Evolutionary conservation across 2,329 filamentous ascomycete genomes (phyloP).

Genomic region (Scedosporium minutisporum): DNA sequence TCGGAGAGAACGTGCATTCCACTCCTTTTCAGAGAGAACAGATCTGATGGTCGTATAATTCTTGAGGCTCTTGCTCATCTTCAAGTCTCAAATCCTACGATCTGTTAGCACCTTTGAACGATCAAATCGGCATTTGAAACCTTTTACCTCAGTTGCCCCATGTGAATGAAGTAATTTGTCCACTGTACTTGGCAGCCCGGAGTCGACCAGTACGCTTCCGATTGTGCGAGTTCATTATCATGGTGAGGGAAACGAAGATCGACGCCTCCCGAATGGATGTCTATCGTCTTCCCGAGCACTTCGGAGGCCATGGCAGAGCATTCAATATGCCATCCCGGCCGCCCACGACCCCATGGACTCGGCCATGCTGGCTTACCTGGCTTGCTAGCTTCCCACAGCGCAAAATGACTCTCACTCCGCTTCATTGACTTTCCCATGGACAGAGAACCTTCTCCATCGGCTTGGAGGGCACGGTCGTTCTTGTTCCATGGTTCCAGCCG

Average conservation of each 20-base stretch:
- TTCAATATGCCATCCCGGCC: slow-evolving; percentile 95
- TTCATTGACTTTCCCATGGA: slow-evolving; percentile 55
- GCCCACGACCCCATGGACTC: slow-evolving; percentile 76
- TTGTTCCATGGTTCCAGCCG: slow-evolving; percentile 75
- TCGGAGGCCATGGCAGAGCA: slow-evolving; percentile 96
- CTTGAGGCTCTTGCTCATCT: slow-evolving; percentile 94
- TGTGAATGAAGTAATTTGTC: slow-evolving; percentile 95
- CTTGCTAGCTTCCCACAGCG: slow-evolving; percentile 87
- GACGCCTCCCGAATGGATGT: slow-evolving; percentile 67
- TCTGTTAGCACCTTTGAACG: too few relatives aligned
- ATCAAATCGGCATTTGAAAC: too few relatives aligned
- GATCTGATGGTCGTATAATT: slow-evolving; percentile 92
- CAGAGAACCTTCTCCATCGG: slow-evolving; percentile 82
- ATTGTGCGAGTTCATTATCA: slow-evolving; percentile 86
- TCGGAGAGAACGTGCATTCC: slow-evolving; percentile 69
- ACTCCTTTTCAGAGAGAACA: slow-evolving; percentile 53
- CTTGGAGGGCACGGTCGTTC: slow-evolving; percentile 71
- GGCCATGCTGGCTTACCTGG: slow-evolving; percentile 85
- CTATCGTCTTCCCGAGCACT: slow-evolving; percentile 73
- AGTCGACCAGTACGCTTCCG: slow-evolving; percentile 66
- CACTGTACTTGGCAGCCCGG: slow-evolving; percentile 49
- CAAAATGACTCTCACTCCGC: slow-evolving; percentile 73
- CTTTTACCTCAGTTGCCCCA: slow-evolving; percentile 60
- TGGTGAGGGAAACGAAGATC: slow-evolving; percentile 88
- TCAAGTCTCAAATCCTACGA: slow-evolving; percentile 64